Percentiles rank a stretch among this genome's conserved stretches.
Conservation (phyloP, 768 basidiomycete species). For the Tulasnella sp. region DNA sequence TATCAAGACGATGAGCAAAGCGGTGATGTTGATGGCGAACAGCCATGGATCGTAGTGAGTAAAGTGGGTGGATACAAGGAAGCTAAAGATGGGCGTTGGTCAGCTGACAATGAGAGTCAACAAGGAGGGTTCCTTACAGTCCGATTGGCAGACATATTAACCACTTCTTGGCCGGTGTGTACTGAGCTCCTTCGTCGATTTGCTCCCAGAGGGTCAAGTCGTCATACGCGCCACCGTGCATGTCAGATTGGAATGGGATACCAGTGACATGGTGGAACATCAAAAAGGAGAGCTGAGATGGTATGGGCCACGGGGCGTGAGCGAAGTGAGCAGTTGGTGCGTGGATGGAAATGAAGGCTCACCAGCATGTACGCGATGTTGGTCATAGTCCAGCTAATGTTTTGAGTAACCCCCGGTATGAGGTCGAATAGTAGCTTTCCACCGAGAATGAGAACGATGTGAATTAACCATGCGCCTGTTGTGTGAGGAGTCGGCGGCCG, state of each 20-base stretch:
- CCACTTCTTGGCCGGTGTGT: conserved; percentile 98
- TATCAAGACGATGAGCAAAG: conserved; percentile 70
- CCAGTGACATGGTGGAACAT: conserved; percentile 99
- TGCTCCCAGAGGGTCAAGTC: conserved; percentile 98
- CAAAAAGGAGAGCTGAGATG: conserved; percentile 74
- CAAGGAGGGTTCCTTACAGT: conserved; percentile 50
- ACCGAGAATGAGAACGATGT: conserved; percentile 81
- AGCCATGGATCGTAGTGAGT: conserved; percentile 92
- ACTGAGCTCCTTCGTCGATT: conserved; percentile 97
- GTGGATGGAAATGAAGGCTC: conserved; percentile 31
- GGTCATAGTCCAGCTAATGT: conserved; percentile 91
- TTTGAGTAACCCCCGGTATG: conserved; percentile 86
- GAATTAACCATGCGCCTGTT: conserved; percentile 94
- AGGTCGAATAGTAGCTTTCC: conserved; percentile 93
- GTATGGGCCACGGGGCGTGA: background rate
- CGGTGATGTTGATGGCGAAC: conserved; percentile 83
- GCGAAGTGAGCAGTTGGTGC: background rate
- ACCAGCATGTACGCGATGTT: conserved; percentile 88
- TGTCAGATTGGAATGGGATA: conserved; percentile 83
- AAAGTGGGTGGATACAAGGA: conserved; percentile 96
- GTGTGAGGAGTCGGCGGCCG: background rate
- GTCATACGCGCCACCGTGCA: conserved; percentile 91
- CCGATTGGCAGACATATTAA: conserved; percentile 79
- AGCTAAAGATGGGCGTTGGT: conserved; percentile 42
- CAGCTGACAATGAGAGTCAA: conserved; percentile 1